A percentile compares a stretch with the other conserved stretches of the same genome.
These are phyloP conservation scores for Priceomyces castillae DNA, from an alignment of 805 yeast genomes.

Conservation along the genomic window DNA sequence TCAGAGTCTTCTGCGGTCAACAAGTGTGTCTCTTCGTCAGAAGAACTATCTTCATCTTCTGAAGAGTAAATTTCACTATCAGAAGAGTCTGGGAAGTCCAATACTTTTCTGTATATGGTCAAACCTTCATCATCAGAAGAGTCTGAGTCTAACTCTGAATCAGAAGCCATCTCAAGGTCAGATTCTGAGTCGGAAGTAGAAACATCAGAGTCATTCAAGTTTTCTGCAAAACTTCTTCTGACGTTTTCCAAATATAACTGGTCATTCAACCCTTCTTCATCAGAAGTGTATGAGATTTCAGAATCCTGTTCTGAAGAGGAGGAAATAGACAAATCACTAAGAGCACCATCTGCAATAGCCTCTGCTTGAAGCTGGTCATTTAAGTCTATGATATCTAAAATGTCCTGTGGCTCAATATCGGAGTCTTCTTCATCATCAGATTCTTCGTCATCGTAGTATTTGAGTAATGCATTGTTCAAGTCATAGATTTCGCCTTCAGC, in stretches of 20 bases:
- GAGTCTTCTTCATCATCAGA: conserved; percentile 10
- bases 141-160: conserved; percentile 4
- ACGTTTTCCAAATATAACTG: conserved; percentile 36
- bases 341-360: conserved; percentile 15
- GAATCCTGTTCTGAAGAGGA: conserved; percentile 11
- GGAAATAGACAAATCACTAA: not conserved
- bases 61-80: conserved; percentile 33
- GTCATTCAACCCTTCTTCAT: conserved; percentile 27
- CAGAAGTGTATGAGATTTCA: conserved; percentile 27
- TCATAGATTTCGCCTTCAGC: conserved; percentile 25
- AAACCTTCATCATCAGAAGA: conserved; percentile 36
- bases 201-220: conserved; percentile 15
- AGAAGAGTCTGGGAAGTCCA: conserved; percentile 38
- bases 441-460: conserved; percentile 25
- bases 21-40: conserved; percentile 17
- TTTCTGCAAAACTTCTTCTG: conserved; percentile 35
- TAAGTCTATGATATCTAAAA: conserved; percentile 34
- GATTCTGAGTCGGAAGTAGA: conserved; percentile 1
- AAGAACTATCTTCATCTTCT: conserved; percentile 1
- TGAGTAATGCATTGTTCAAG: conserved; percentile 30
- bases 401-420: conserved; percentile 26
- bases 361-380: conserved; percentile 39
- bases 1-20: conserved; percentile 28
- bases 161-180: not conserved
- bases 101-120: conserved; percentile 41